Base-by-base conservation (phyloP, 768 basidiomycete species). In the Sistotremastrum suecicum region DNA sequence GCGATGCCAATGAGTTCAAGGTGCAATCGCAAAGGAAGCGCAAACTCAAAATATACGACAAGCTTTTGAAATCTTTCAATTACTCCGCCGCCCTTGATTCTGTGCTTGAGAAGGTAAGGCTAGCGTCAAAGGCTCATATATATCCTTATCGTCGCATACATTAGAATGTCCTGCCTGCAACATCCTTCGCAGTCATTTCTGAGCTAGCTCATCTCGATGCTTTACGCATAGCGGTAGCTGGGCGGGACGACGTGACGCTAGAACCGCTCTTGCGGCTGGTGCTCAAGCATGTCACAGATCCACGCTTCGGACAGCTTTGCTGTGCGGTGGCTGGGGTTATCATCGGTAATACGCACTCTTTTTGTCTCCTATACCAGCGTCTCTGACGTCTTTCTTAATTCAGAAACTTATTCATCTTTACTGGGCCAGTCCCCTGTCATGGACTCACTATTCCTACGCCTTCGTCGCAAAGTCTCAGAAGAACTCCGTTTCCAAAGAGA, bases 71-170 rank as follows among this genome's bases (percentile, higher is more conserved):
- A 62, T 70, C 66, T 36, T 99, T 98, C 71, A 87, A 86, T 57
- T 98, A 99, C 62, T 83, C 83, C 5, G 89, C 89, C 34, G 95
- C 95, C 4, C 65, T 99, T 45, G 94, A 99, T 63, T 78, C 88
- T 4, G 91, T 92, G 8, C 63, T 98, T 47, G 76, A 76, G 55
- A 89, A 88, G 70, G 86, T 85, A 53, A 44, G 68, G 53, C 6
- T 12, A 5, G 9, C 3, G 11, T 2, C 5, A 39, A 28, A 33
- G 35, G 3, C 8, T 37, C 11, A n/a, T 34, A 28, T 33, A 20
- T 20, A 20, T 20, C 20, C 5, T 20, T 12, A 11, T 39, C 0
- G 7, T 44, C 4, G 12, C 31, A 4, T 28, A n/a, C 12, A 37
- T 47, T 47, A 95, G 89, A 76, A 79, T 60, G 76, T 90, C 4